These are phyloP conservation scores for Pittosporum tobira DNA, from an alignment of 129 eudicot species.

Conservation along the genomic window DNA sequence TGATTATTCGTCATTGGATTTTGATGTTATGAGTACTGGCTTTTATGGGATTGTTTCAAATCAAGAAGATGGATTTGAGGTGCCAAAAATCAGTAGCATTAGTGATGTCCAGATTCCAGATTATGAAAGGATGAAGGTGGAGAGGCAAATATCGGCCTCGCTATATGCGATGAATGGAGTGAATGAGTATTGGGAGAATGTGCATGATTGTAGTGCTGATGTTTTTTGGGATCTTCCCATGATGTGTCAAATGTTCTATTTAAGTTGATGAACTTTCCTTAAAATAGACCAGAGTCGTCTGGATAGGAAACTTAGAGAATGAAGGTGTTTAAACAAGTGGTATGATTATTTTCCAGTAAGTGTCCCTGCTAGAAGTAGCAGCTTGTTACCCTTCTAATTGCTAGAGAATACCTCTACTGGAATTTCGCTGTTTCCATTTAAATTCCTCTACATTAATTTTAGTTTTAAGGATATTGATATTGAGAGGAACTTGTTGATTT, in stretches of 20 bases:
- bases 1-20: constrained; percentile 11
- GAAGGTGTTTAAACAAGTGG: too few relatives aligned
- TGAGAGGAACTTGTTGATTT: too few relatives aligned
- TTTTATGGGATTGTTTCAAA: constrained; percentile 24
- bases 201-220: constrained; percentile 35
- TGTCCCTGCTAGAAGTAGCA: too few relatives aligned
- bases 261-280: too few relatives aligned
- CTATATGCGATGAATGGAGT: constrained; percentile 73
- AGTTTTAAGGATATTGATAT: too few relatives aligned
- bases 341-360: too few relatives aligned
- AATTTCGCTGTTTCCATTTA: too few relatives aligned
- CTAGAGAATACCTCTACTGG: too few relatives aligned
- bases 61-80: constrained; percentile 10
- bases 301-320: too few relatives aligned
- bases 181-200: constrained; percentile 59
- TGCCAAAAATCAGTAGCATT: not conserved
- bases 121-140: constrained; percentile 70
- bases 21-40: constrained; percentile 6
- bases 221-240: constrained; percentile 62
- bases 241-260: constrained; percentile 55
- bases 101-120: constrained; percentile 21
- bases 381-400: too few relatives aligned
- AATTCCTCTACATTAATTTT: too few relatives aligned
- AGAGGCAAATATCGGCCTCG: constrained; percentile 82
- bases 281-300: too few relatives aligned